These are phyloP conservation scores for Geosiphon pyriformis DNA, from an alignment of 192 early-diverging fungal species.

Conservation along the genomic window DNA sequence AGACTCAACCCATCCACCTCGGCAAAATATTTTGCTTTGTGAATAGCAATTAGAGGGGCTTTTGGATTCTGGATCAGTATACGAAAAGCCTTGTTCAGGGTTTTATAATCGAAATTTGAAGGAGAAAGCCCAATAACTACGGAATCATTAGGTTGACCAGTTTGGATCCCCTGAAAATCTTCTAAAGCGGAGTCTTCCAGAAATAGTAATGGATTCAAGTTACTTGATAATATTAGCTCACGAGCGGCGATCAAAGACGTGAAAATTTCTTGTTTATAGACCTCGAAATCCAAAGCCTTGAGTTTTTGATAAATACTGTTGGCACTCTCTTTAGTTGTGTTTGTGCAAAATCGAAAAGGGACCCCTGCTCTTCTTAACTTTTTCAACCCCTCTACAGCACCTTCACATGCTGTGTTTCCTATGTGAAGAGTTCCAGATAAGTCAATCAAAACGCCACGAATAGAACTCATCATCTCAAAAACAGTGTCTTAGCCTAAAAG, in stretches of 20 bases:
- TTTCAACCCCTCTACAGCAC: slow-evolving; percentile 59
- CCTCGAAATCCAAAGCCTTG: slow-evolving; percentile 58
- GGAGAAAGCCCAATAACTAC: slow-evolving; percentile 85
- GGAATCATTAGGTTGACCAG: slow-evolving; percentile 54
- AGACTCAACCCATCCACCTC: slow-evolving; percentile 56
- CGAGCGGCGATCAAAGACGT: slow-evolving; percentile 78
- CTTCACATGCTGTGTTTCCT: slow-evolving; percentile 46
- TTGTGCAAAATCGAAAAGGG: slow-evolving; percentile 72
- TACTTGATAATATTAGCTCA: slow-evolving; percentile 44
- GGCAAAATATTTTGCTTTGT: slow-evolving; percentile 78
- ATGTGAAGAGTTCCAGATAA: slow-evolving; percentile 78
- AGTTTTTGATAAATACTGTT: slow-evolving; percentile 54
- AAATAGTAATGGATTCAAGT: slow-evolving; percentile 67
- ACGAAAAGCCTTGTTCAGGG: slow-evolving; percentile 72
- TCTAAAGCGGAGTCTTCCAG: slow-evolving; percentile 65
- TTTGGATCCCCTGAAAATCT: slow-evolving; percentile 62
- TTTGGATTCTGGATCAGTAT: slow-evolving; percentile 49
- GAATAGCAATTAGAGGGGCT: slow-evolving; percentile 71
- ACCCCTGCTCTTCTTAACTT: slow-evolving; percentile 55
- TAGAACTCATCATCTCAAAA: slow-evolving; percentile 18
- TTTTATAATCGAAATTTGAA: slow-evolving; percentile 60
- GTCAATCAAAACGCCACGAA: slow-evolving; percentile 66
- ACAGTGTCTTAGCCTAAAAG: too few species aligned
- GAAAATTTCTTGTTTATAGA: slow-evolving; percentile 63
- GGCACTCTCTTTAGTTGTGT: slow-evolving; percentile 77